A percentile compares a stretch with the other conserved stretches of the same genome.
Conservation (phyloP, 495 filamentous ascomycete genomes). For the Poronia punctata region DNA sequence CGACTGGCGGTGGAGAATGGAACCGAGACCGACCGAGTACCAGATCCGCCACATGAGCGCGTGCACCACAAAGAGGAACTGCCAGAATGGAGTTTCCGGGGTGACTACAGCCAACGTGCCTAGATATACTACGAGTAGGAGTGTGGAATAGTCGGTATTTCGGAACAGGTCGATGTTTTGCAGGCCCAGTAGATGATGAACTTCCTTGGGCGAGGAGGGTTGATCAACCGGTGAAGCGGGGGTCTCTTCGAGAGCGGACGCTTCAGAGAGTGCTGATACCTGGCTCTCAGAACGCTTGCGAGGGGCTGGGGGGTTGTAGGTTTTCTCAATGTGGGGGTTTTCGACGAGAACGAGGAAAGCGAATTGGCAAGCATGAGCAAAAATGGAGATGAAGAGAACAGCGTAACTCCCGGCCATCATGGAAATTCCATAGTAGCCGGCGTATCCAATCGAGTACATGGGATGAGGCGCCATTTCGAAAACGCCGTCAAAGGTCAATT, state of each 20-base stretch:
- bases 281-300: constrained; percentile 43
- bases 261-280: constrained; percentile 7
- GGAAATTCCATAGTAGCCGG: constrained; percentile 97
- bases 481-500: constrained; percentile 95
- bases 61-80: constrained; percentile 71
- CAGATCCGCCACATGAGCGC: constrained; percentile 81
- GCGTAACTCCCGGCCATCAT: constrained; percentile 97
- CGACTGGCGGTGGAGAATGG: constrained; percentile 78
- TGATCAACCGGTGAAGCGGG: background rate
- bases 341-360: constrained; percentile 84
- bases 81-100: constrained; percentile 65
- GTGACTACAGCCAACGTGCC: constrained; percentile 65
- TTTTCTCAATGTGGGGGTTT: constrained; percentile 97
- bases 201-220: constrained; percentile 48
- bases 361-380: constrained; percentile 92
- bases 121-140: constrained; percentile 68
- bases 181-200: constrained; percentile 75
- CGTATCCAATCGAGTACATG: constrained; percentile 98
- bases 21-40: constrained; percentile 85
- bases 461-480: constrained; percentile 99
- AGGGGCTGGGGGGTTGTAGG: constrained; percentile 83
- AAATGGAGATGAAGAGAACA: constrained; percentile 90
- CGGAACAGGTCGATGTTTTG: constrained; percentile 83
- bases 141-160: constrained; percentile 70
- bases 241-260: constrained; percentile 1